A percentile compares a stretch with the other conserved stretches of the same genome.
Conservation (phyloP, 805 yeast species). For the Metschnikowia lochheadii region DNA sequence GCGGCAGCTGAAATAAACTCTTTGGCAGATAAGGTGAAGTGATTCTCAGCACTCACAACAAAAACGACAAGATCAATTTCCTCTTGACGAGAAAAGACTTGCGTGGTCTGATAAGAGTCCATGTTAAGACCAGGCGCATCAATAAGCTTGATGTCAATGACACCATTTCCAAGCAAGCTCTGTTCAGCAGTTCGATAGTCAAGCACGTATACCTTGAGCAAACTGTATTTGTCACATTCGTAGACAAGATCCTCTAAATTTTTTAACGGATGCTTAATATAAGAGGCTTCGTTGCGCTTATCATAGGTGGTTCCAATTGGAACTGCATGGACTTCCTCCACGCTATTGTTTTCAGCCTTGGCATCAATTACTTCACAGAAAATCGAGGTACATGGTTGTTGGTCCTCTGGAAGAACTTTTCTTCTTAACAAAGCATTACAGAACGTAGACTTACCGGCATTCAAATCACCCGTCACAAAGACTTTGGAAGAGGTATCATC, state of each 20-base stretch:
- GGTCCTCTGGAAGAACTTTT: constrained; percentile 86
- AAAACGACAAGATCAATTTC: constrained; percentile 95
- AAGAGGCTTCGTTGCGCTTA: constrained; percentile 60
- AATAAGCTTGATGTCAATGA: constrained; percentile 84
- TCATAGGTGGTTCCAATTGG: constrained; percentile 52
- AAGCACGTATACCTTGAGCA: constrained; percentile 76
- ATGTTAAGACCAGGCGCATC: constrained; percentile 97
- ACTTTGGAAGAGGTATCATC: constrained; percentile 92
- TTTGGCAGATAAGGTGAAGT: constrained; percentile 87
- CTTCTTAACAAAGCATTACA: constrained; percentile 85
- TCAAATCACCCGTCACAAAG: constrained; percentile 93
- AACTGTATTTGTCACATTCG: constrained; percentile 63
- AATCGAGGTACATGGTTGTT: constrained; percentile 95
- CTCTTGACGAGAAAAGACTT: constrained; percentile 92
- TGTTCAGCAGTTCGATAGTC: constrained; percentile 66
- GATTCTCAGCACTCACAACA: constrained; percentile 95
- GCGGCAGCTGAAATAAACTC: constrained; percentile 91
- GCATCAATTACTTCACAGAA: constrained; percentile 94
- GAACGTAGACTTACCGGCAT: constrained; percentile 93
- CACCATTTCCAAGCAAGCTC: constrained; percentile 80
- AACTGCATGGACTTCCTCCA: constrained; percentile 93
- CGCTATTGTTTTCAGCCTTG: constrained; percentile 56
- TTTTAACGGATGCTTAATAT: constrained; percentile 47
- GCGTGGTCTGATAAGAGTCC: constrained; percentile 91
- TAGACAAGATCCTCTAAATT: constrained; percentile 68